phyloP scores from a whole-genome alignment of 2,329 filamentous ascomycete genomes.

The Aspergillus awamori region DNA sequence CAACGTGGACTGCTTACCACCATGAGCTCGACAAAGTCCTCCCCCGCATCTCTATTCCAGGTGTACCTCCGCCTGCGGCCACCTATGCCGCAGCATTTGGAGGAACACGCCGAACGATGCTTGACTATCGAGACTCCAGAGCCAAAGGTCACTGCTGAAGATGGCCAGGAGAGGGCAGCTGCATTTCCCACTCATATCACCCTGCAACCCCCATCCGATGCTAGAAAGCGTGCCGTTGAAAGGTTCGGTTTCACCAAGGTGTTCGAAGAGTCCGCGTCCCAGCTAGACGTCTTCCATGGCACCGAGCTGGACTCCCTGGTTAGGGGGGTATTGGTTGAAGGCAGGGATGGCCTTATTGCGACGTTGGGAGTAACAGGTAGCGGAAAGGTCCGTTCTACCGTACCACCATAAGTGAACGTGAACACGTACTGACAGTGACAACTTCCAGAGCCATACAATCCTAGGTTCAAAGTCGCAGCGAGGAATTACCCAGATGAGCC shows the following conservation, averaged over 20 bases:
- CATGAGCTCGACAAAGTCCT: slow-evolving; percentile 50
- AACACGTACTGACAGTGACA: slow-evolving; percentile 14
- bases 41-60: slow-evolving; percentile 73
- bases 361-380: slow-evolving; percentile 94
- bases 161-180: slow-evolving; percentile 32
- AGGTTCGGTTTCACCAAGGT: slow-evolving; percentile 93
- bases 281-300: slow-evolving; percentile 83
- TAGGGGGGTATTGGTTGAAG: slow-evolving; percentile 79
- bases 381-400: slow-evolving; percentile 72
- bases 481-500: slow-evolving; percentile 85
- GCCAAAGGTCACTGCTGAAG: slow-evolving; percentile 34
- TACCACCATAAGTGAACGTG: neutral
- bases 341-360: slow-evolving; percentile 85
- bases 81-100: slow-evolving; percentile 51
- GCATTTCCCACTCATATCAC: slow-evolving; percentile 68
- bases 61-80: slow-evolving; percentile 85
- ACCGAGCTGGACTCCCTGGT: slow-evolving; percentile 75
- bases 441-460: slow-evolving; percentile 83
- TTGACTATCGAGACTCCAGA: slow-evolving; percentile 70
- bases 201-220: slow-evolving; percentile 78
- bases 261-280: slow-evolving; percentile 82
- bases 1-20: slow-evolving; percentile 15
- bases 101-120: slow-evolving; percentile 63
- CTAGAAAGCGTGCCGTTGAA: slow-evolving; percentile 82
- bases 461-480: slow-evolving; percentile 84